Conservation (phyloP, 2,329 filamentous ascomycete genomes). For the Fusarium sp. region DNA sequence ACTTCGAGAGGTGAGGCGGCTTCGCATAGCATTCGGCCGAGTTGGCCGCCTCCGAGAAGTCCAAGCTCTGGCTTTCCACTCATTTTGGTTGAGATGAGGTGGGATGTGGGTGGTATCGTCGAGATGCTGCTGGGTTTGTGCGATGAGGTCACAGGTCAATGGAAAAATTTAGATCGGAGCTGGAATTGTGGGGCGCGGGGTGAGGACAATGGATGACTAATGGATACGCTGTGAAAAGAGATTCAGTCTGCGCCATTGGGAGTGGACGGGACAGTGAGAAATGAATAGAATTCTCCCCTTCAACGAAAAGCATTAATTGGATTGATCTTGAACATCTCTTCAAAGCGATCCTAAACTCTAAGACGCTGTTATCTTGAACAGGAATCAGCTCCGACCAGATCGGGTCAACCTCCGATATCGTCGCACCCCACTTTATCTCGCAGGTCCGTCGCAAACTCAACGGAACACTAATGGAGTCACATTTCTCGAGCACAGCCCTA, state of each 20-base stretch:
- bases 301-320: not conserved
- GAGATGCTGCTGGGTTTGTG: slow-evolving; percentile 12
- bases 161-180: slow-evolving; percentile 31
- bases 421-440: not conserved
- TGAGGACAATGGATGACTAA: slow-evolving; percentile 8
- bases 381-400: not conserved
- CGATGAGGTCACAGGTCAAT: slow-evolving; percentile 26
- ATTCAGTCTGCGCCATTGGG: too few relatives aligned
- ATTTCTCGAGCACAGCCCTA: too few relatives aligned
- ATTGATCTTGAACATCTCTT: fast-evolving
- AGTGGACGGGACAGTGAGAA: too few relatives aligned
- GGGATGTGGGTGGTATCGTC: not conserved
- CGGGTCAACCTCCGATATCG: slow-evolving; percentile 21
- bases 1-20: slow-evolving; percentile 81
- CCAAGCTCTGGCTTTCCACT: slow-evolving; percentile 54
- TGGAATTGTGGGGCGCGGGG: slow-evolving; percentile 3
- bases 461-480: too few relatives aligned
- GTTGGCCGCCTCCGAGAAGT: slow-evolving; percentile 73
- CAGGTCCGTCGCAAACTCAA: too few relatives aligned
- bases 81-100: slow-evolving; percentile 2
- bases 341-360: fast-evolving
- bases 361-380: too few relatives aligned
- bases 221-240: fast-evolving
- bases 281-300: fast-evolving
- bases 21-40: slow-evolving; percentile 95